Conservation (phyloP, 768 basidiomycete species). For the Naganishia vishniacii region DNA sequence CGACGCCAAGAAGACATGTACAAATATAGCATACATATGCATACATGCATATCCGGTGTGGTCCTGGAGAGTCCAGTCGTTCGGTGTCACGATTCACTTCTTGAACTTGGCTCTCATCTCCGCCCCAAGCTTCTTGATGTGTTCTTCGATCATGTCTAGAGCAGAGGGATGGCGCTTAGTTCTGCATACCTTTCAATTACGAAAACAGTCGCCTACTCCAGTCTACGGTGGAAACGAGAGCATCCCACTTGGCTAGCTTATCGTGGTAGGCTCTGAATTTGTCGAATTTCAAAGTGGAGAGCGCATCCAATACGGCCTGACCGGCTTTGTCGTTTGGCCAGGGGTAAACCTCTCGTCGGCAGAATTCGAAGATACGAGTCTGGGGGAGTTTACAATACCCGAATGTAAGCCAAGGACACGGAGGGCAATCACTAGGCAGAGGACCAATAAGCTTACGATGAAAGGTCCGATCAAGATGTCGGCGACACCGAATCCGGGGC, state of each 20-base stretch:
- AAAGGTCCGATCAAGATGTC: constrained; percentile 62
- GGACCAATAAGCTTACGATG: constrained; percentile 51
- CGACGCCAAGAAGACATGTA: too few species aligned
- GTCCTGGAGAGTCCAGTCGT: too few species aligned
- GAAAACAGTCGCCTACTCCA: constrained; percentile 13
- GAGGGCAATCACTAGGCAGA: neutral
- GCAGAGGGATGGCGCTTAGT: too few species aligned
- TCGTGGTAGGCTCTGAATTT: constrained; percentile 55
- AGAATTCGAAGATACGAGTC: constrained; percentile 25
- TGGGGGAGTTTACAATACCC: neutral
- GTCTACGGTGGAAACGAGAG: constrained; percentile 56
- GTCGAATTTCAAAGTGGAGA: constrained; percentile 55
- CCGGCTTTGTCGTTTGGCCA: constrained; percentile 54
- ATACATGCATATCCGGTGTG: too few species aligned
- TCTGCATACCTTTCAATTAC: too few species aligned
- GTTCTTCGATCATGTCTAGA: neutral
- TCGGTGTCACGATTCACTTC: neutral
- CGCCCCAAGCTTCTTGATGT: constrained; percentile 6
- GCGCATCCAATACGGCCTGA: constrained; percentile 50
- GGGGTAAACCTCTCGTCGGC: constrained; percentile 53
- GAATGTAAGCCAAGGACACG: neutral
- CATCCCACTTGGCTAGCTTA: constrained; percentile 55
- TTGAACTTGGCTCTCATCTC: constrained; percentile 13
- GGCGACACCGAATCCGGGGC: constrained; percentile 56
- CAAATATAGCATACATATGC: too few species aligned